Evolutionary conservation across 2,329 filamentous ascomycete genomes (phyloP), one percentile per base, ranked within the genome.

Genomic region (Raffaelea arxii): DNA sequence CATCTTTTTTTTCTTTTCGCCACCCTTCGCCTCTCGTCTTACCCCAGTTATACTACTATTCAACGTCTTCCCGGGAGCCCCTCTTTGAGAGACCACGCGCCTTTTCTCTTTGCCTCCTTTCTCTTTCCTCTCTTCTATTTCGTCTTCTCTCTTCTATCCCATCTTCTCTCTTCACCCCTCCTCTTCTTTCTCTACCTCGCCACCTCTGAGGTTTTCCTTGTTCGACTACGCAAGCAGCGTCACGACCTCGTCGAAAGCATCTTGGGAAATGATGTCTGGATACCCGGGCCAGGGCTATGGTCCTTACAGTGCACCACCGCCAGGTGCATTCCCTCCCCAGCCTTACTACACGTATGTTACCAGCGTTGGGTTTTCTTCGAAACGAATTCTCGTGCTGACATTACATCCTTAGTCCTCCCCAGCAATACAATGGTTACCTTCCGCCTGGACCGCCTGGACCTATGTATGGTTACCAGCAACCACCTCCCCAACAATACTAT

Each of bases 351-450:
- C 43, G 51, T 52, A 9, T 24, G 6, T 25, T 23, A 11, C 27
- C 16, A n/a, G 16, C 19, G 32, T 36, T n/a, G 16, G 32, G 6
- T 10, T 11, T 23, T 24, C 27, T 42, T 11, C 22, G 6, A 12
- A 25, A 22, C 12, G 27, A 23, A 46, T 14, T 16, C 24, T n/a
- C 6, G 14, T 39, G 32, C 23, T 25, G 18, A 39, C 14, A 10
- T 40, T 4, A 16, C 36, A 14, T 46, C 21, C 16, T 14, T 24
- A 41, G 37, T 24, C 39, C 37, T 27, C 30, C 46, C 10, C 69
- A 67, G 41, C 60, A 58, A 46, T 79, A 77, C 53, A 65, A 64
- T 56, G 65, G 65, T 48, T 75, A 76, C 58, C 67, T 69, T 46
- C 66, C 70, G 41, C 67, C 64, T 47, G 61, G 60, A 43, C 56